Conservation (phyloP, 2,329 filamentous ascomycete species). For the Phyllosticta capitalensis region DNA sequence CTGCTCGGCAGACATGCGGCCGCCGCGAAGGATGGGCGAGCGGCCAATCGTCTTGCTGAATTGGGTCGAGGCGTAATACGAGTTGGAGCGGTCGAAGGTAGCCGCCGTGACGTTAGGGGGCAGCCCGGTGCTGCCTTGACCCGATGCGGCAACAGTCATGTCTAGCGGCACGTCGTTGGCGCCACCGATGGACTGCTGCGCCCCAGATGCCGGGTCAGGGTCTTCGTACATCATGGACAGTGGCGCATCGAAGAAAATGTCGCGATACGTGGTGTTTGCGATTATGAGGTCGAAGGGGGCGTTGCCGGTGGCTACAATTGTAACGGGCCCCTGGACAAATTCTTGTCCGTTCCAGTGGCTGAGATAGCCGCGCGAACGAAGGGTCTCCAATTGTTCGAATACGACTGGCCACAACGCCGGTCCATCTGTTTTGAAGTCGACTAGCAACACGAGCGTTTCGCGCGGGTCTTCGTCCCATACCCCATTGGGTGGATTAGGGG, state of each 20-base stretch:
- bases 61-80: conserved; percentile 55
- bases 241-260: conserved; percentile 49
- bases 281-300: conserved; percentile 40
- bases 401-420: conserved; percentile 28
- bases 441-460: conserved; percentile 42
- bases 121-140: conserved; percentile 39
- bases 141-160: conserved; percentile 12
- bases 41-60: conserved; percentile 42
- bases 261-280: conserved; percentile 39
- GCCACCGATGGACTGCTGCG: background rate
- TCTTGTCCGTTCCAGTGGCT: conserved; percentile 41
- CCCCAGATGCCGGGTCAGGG: background rate
- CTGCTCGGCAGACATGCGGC: conserved; percentile 38
- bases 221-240: conserved; percentile 28
- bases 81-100: conserved; percentile 51
- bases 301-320: conserved; percentile 45
- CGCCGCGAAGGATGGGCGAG: conserved; percentile 30
- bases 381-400: conserved; percentile 33
- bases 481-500: conserved; percentile 29
- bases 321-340: conserved; percentile 36
- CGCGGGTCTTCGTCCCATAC: conserved; percentile 42
- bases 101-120: conserved; percentile 27
- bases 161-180: background rate
- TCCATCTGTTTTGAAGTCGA: conserved; percentile 41
- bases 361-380: conserved; percentile 42